phyloP scores from a whole-genome alignment of 306 rosid species.

The Malus fusca region DNA sequence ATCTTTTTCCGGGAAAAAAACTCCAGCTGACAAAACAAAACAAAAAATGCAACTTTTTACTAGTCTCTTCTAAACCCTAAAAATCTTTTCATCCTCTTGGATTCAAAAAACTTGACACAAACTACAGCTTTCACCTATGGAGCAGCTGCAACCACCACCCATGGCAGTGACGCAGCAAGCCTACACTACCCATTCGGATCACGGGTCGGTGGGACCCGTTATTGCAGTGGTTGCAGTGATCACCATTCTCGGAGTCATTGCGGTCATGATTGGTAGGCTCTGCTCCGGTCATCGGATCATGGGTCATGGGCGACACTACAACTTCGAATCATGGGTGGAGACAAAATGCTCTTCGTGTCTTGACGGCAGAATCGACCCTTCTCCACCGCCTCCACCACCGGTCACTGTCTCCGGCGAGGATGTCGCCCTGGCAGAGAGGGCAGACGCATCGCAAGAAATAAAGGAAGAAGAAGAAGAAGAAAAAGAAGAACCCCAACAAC shows the following conservation, averaged over 20 bases:
- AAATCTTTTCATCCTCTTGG: neutral
- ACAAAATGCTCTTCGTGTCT: constrained; percentile 73
- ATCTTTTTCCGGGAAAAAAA: neutral
- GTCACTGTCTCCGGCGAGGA: neutral
- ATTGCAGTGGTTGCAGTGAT: constrained; percentile 69
- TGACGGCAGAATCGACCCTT: constrained; percentile 50
- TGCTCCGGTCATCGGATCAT: constrained; percentile 76
- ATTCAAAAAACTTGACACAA: neutral
- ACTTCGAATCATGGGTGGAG: constrained; percentile 72
- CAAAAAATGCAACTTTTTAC: neutral
- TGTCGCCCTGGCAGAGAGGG: constrained; percentile 9
- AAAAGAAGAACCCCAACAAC: neutral
- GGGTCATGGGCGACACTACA: constrained; percentile 58
- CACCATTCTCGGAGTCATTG: constrained; percentile 59
- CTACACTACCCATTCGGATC: constrained; percentile 42
- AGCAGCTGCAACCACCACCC: constrained; percentile 36
- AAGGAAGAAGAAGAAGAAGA: constrained; percentile 24
- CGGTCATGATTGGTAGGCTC: constrained; percentile 76
- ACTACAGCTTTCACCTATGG: constrained; percentile 17
- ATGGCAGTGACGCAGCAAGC: constrained; percentile 37
- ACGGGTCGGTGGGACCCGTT: constrained; percentile 74
- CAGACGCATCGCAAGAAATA: constrained; percentile 30
- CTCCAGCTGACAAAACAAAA: neutral
- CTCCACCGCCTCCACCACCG: constrained; percentile 17
- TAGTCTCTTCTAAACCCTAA: neutral